A percentile compares a stretch with the other conserved stretches of the same genome.
Conservation (phyloP, 495 filamentous ascomycete genomes). For the Aspergillus avenaceus region DNA sequence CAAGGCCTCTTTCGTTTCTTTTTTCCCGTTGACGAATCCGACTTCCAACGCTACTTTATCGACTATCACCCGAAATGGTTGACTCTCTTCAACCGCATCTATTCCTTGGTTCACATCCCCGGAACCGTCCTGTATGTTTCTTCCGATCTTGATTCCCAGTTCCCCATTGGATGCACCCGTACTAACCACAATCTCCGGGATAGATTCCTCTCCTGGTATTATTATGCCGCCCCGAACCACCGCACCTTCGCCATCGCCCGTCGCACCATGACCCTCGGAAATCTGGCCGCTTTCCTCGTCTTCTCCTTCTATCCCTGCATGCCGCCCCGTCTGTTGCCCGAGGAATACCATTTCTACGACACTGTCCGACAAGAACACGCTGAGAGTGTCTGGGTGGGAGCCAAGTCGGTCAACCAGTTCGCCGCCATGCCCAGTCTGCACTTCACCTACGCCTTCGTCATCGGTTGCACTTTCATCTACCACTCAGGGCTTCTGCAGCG, state of each 20-base stretch:
- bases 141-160: background rate
- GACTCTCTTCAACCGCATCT: constrained; percentile 58
- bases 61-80: constrained; percentile 47
- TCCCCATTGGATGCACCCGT: too few species aligned
- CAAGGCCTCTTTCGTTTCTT: constrained; percentile 47
- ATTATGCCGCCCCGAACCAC: constrained; percentile 54
- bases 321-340: constrained; percentile 59
- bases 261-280: constrained; percentile 60
- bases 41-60: constrained; percentile 60
- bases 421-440: constrained; percentile 59
- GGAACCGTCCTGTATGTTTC: constrained; percentile 58
- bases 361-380: constrained; percentile 60
- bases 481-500: constrained; percentile 51
- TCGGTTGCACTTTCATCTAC: constrained; percentile 56
- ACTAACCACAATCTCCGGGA: background rate
- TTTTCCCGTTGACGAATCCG: constrained; percentile 50
- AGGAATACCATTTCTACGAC: constrained; percentile 58
- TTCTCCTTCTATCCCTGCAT: constrained; percentile 63
- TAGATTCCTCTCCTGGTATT: constrained; percentile 65
- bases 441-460: constrained; percentile 58
- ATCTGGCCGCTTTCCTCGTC: constrained; percentile 55
- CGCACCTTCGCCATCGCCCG: constrained; percentile 53
- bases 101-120: constrained; percentile 64
- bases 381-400: constrained; percentile 56
- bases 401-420: constrained; percentile 53